Base-by-base conservation (phyloP, 768 basidiomycete species). In the Panellus pusillus region DNA sequence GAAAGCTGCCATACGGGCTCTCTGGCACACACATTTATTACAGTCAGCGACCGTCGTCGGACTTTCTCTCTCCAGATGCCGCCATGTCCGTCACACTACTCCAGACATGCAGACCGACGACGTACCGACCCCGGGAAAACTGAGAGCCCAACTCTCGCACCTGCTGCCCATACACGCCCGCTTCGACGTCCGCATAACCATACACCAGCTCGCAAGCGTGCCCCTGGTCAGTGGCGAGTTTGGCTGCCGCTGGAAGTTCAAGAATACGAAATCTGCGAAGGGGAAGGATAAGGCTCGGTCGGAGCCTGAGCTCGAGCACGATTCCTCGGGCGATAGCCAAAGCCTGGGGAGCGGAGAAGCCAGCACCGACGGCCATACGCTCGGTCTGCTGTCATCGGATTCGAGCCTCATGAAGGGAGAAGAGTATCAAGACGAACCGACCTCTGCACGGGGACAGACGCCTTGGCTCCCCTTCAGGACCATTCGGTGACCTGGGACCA, bases 181-280 rank as follows among this genome's bases (percentile, higher is more conserved):
- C 46, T 90, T 91, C 69, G 78, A 80, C 49, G 80, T 82, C 27
- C 73, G 74, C 11, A 63, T 91, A 38, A 72, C 74, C 17, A 74
- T 90, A 36, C 85, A 89, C 69, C 80, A 89, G 60, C 77, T 91
- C 18, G 75, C 79, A 17, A 86, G 81, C 59, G 84, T 91, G 0
- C 89, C 89, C 0, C 80, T 89, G 52, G 80, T 89, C 31, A 71
- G 74, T 38, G 89, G 89, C 57, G 79, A 87, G 63, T 89, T 90
- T 63, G 82, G 75, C 17, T 79, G 86, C 6, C 73, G 77, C 18
- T 90, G 89, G 87, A 85, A 82, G 68, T 80, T 90, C 69, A 87
- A 83, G 73, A 77, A 82, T 58, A 75, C 74, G 2, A 70, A 74
- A 9, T 51, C 39, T 20, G 47, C 47, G 2, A 68, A 66, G 55